These are phyloP conservation scores for Trifolium dubium DNA, from an alignment of 306 rosid species.

Conservation along the genomic window DNA sequence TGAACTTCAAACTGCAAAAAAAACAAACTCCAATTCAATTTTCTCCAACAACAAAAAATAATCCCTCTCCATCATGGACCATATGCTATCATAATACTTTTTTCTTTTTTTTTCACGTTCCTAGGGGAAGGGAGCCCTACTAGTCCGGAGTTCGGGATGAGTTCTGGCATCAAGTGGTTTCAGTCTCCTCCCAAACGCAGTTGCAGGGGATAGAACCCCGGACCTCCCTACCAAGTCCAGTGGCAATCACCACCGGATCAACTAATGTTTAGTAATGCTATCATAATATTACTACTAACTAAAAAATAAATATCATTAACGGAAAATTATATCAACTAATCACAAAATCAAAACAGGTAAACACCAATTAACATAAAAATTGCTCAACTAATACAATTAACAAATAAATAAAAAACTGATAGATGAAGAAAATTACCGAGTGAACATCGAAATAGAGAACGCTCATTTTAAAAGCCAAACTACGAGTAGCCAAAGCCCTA, in stretches of 20 bases:
- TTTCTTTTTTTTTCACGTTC: too few relatives aligned
- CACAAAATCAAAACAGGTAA: constrained; percentile 8
- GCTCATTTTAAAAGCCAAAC: constrained; percentile 96
- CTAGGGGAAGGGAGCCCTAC: too few relatives aligned
- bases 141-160: too few relatives aligned
- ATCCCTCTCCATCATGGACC: not conserved
- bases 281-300: not conserved
- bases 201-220: too few relatives aligned
- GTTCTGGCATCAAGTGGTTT: too few relatives aligned
- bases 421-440: constrained; percentile 53
- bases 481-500: constrained; percentile 83
- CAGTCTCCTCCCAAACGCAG: too few relatives aligned
- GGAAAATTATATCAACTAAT: not conserved
- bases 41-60: not conserved
- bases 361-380: not conserved
- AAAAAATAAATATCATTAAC: not conserved
- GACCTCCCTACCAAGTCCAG: too few relatives aligned
- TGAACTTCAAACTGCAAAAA: not conserved
- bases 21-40: constrained; percentile 1
- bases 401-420: not conserved
- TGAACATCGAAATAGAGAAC: constrained; percentile 87
- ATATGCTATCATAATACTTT: not conserved
- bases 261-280: not conserved
- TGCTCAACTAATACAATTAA: not conserved
- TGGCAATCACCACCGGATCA: too few relatives aligned